phyloP scores from a whole-genome alignment of 73 alveolate species.

The Paramecium sonneborni region DNA sequence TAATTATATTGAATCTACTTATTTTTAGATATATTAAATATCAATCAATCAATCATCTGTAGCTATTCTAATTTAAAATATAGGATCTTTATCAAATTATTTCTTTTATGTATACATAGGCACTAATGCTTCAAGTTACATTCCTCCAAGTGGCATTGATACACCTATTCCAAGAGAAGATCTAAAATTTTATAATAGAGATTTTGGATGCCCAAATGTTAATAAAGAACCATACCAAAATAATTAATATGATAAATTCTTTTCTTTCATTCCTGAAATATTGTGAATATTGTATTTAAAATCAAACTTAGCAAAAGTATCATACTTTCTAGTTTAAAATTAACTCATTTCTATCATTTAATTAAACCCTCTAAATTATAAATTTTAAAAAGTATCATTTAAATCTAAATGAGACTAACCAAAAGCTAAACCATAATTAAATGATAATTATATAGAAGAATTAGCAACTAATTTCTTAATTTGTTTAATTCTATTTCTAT shows the following conservation, averaged over 20 bases:
- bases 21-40: too few relatives aligned
- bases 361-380: background rate
- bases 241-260: background rate
- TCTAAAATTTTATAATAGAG: background rate
- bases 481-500: background rate
- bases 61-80: background rate
- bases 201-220: background rate
- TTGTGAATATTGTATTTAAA: constrained; percentile 19
- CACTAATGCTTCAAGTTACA: constrained; percentile 6
- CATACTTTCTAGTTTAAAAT: background rate
- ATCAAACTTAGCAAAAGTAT: constrained; percentile 25
- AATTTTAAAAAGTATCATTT: background rate
- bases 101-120: background rate
- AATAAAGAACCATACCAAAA: background rate
- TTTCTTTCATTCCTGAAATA: background rate
- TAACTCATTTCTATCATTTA: background rate
- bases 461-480: background rate
- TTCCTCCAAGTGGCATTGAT: constrained; percentile 15
- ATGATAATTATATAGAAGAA: background rate
- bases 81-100: background rate
- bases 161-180: constrained; percentile 6
- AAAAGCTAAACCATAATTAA: constrained; percentile 1
- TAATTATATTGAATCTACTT: too few relatives aligned
- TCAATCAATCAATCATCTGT: constrained; percentile 38
- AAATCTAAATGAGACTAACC: background rate